These are phyloP conservation scores for Penicillium sp. DNA, from an alignment of 2,329 filamentous ascomycete species.

Conservation along the genomic window DNA sequence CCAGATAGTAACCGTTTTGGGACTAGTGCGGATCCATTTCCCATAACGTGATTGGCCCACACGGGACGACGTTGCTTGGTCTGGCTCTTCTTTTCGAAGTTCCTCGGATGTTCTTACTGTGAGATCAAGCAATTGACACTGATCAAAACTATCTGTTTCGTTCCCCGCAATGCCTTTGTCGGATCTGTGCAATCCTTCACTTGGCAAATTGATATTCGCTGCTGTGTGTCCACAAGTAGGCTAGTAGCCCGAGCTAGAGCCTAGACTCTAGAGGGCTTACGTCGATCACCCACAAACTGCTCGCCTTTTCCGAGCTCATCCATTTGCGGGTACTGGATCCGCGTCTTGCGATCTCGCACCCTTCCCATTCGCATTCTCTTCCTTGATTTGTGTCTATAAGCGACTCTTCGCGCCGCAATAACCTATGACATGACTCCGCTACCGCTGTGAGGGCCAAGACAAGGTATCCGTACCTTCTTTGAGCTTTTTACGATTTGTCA, in stretches of 20 bases:
- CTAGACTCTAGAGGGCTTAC: too few species aligned
- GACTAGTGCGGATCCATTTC: slow-evolving; percentile 17
- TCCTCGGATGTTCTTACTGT: slow-evolving; percentile 12
- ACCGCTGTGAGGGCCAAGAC: background rate
- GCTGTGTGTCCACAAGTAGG: background rate
- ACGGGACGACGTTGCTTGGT: background rate
- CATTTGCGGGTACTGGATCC: background rate
- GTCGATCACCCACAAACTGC: background rate
- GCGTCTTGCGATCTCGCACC: background rate
- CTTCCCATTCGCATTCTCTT: background rate
- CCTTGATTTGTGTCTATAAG: background rate
- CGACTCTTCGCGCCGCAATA: too few species aligned
- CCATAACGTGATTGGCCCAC: slow-evolving; percentile 17
- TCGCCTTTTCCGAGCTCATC: background rate
- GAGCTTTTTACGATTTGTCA: background rate
- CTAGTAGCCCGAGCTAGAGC: background rate
- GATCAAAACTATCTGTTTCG: slow-evolving; percentile 6
- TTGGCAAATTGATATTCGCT: background rate
- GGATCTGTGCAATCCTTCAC: background rate
- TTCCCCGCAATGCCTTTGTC: background rate
- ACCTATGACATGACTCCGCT: background rate
- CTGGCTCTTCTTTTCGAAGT: background rate
- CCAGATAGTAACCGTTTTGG: slow-evolving; percentile 22
- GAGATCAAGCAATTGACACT: slow-evolving; percentile 17
- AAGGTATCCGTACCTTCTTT: slow-evolving; percentile 6